A percentile compares a stretch with the other conserved stretches of the same genome.
Evolutionary conservation across 345 rosid species (phyloP).

Genomic region (Viola odorata): DNA sequence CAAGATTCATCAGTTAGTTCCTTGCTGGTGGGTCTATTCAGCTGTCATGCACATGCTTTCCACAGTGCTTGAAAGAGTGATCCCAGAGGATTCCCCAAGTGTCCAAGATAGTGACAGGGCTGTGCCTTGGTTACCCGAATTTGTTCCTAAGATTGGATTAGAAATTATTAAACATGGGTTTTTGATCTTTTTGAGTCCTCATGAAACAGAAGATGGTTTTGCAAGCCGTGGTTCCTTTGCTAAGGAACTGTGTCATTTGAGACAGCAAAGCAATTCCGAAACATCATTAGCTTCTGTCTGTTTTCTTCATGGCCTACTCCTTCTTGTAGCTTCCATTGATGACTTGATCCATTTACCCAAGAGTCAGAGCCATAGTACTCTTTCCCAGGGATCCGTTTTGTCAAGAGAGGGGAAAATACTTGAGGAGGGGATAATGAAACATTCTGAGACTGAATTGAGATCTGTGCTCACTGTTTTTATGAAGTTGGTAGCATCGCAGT

Average conservation of each 20-base stretch:
- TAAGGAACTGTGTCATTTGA: slow-evolving; percentile 46
- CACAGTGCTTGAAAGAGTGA: slow-evolving; percentile 59
- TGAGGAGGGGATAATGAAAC: slow-evolving; percentile 49
- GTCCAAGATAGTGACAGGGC: slow-evolving; percentile 24
- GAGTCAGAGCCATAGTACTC: slow-evolving; percentile 19
- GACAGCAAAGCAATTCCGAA: slow-evolving; percentile 41
- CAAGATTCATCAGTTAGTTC: slow-evolving; percentile 31
- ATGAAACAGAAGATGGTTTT: slow-evolving; percentile 25
- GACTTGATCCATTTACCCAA: slow-evolving; percentile 56
- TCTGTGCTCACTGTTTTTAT: slow-evolving; percentile 38
- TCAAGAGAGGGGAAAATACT: slow-evolving; percentile 57
- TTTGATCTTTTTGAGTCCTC: slow-evolving; percentile 33
- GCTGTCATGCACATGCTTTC: slow-evolving; percentile 60
- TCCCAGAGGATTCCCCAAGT: slow-evolving; percentile 27
- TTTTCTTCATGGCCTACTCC: slow-evolving; percentile 62
- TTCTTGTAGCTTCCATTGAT: slow-evolving; percentile 40
- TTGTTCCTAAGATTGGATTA: slow-evolving; percentile 84
- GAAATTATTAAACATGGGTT: slow-evolving; percentile 53
- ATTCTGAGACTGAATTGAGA: slow-evolving; percentile 47
- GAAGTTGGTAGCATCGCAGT: slow-evolving; percentile 46
- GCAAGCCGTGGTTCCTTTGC: slow-evolving; percentile 41
- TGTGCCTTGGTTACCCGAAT: slow-evolving; percentile 75
- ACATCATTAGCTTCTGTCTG: slow-evolving; percentile 62
- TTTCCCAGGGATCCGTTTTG: slow-evolving; percentile 29
- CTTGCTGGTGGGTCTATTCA: slow-evolving; percentile 66